A percentile compares a stretch with the other conserved stretches of the same genome.
phyloP scores from a whole-genome alignment of 768 basidiomycete genomes.

The Serpula lacrymans region DNA sequence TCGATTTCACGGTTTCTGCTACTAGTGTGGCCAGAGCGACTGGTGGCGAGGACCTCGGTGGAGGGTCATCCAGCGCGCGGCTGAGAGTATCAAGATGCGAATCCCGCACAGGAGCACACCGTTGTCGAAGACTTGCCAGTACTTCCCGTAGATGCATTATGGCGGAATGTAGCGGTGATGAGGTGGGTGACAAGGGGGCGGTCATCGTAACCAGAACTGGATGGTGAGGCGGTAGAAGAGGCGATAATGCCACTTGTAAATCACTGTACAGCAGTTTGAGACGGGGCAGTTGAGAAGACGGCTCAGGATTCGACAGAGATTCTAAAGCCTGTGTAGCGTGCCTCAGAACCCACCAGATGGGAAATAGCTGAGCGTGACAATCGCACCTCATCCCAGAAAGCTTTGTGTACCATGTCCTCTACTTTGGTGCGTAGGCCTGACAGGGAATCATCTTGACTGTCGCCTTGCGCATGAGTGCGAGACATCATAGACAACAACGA shows the following conservation, averaged over 20 bases:
- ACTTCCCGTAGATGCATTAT: constrained; percentile 53
- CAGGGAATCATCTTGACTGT: constrained; percentile 13
- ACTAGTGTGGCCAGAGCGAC: constrained; percentile 43
- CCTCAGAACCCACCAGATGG: constrained; percentile 14
- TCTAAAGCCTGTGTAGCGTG: constrained; percentile 45
- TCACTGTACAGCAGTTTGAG: constrained; percentile 56
- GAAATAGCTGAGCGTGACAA: constrained; percentile 7
- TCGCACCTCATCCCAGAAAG: constrained; percentile 75
- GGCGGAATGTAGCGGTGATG: constrained; percentile 60
- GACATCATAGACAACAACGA: constrained; percentile 65
- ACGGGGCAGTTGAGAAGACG: constrained; percentile 56
- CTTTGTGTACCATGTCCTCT: constrained; percentile 47
- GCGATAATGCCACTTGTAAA: constrained; percentile 43
- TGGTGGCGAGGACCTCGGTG: constrained; percentile 17
- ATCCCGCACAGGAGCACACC: constrained; percentile 70
- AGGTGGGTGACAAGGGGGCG: constrained; percentile 62
- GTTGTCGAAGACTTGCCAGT: constrained; percentile 46
- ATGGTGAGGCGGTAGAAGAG: constrained; percentile 58
- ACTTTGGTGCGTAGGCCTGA: constrained; percentile 46
- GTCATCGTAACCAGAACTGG: constrained; percentile 48
- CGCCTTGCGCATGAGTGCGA: constrained; percentile 12
- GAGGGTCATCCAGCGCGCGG: constrained; percentile 29
- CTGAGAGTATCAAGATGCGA: constrained; percentile 45
- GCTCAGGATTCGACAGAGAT: constrained; percentile 53
- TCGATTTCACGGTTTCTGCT: constrained; percentile 43